These are phyloP conservation scores for Wickerhamiella australiensis DNA, from an alignment of 805 yeast genomes.

Conservation along the genomic window DNA sequence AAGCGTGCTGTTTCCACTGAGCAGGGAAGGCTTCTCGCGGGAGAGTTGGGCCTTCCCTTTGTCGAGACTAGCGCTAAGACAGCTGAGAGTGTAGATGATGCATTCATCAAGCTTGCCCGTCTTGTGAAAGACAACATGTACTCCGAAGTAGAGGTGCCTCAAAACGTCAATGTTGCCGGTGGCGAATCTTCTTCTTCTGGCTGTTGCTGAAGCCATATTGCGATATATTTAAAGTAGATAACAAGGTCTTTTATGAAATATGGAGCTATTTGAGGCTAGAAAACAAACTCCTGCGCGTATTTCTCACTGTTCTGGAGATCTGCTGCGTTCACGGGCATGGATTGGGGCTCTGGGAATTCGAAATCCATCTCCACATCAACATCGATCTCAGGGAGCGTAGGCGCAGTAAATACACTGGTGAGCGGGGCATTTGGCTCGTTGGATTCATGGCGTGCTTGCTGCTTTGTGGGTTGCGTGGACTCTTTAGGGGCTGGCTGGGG, in stretches of 20 bases:
- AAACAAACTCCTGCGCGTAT: constrained; percentile 4
- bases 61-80: constrained; percentile 95
- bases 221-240: constrained; percentile 1
- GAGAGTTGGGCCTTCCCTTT: constrained; percentile 77
- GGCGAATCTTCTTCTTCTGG: constrained; percentile 19
- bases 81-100: constrained; percentile 80
- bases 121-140: constrained; percentile 70
- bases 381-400: constrained; percentile 12
- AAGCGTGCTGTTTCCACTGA: constrained; percentile 77
- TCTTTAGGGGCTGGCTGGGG: background rate
- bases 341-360: background rate
- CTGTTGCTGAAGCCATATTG: constrained; percentile 24
- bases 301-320: constrained; percentile 2
- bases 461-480: background rate
- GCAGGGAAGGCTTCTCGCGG: constrained; percentile 82
- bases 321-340: background rate
- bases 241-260: background rate
- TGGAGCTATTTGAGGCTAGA: background rate
- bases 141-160: constrained; percentile 27
- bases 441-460: background rate
- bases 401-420: background rate
- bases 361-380: constrained; percentile 7
- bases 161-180: constrained; percentile 24
- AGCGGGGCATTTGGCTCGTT: background rate
- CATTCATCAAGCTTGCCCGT: constrained; percentile 80